These are phyloP conservation scores for Penicillium cataractarum DNA, from an alignment of 495 filamentous ascomycete species.

Conservation along the genomic window DNA sequence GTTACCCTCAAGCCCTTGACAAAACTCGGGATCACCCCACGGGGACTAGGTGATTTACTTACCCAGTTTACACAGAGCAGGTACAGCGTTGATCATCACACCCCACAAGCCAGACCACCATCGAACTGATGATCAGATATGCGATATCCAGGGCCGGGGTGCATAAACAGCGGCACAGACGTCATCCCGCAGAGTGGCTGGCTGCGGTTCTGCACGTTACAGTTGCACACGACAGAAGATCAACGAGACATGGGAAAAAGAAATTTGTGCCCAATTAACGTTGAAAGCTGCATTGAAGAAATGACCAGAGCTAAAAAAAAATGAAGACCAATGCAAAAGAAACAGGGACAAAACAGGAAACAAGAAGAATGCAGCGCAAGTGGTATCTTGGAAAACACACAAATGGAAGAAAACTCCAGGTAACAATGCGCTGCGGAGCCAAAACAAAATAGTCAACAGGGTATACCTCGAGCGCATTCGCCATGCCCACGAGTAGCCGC, in stretches of 20 bases:
- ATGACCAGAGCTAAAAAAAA: conserved; percentile 3
- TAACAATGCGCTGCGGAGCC: not conserved
- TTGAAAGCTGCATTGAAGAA: not conserved
- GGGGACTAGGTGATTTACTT: not conserved
- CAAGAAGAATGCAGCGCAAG: conserved; percentile 7
- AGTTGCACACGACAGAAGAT: conserved; percentile 13
- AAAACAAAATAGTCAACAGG: not conserved
- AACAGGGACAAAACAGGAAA: not conserved
- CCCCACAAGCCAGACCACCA: not conserved
- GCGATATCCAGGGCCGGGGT: conserved; percentile 2
- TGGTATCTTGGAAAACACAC: conserved; percentile 23
- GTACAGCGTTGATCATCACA: not conserved
- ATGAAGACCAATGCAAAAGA: not conserved
- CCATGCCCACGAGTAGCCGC: conserved; percentile 7
- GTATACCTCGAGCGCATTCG: not conserved
- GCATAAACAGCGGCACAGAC: conserved; percentile 21
- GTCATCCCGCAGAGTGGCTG: conserved; percentile 19
- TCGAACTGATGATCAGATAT: conserved; percentile 9
- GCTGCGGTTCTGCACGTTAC: conserved; percentile 3
- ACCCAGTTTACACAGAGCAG: not conserved
- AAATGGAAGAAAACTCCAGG: conserved; percentile 13
- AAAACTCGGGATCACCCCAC: conserved; percentile 5
- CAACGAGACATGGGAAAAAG: not conserved
- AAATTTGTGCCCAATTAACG: not conserved
- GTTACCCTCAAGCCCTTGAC: not conserved